phyloP scores from a whole-genome alignment of 169 alveolate species.

The Cryptosporidium ubiquitum region DNA sequence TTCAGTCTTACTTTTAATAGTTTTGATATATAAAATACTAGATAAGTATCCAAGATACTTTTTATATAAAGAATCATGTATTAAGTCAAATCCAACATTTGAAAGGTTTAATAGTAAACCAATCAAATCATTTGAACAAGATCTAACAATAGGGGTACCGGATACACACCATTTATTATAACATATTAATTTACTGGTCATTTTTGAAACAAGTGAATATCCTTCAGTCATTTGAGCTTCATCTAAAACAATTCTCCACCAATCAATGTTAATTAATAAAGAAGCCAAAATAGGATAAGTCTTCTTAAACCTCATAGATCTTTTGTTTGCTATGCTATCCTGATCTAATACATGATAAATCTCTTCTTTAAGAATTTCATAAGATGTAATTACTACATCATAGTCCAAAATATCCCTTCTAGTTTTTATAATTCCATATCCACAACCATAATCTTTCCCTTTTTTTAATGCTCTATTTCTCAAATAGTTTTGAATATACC shows the following conservation, averaged over 20 bases:
- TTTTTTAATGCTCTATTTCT: not conserved
- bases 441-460: not conserved
- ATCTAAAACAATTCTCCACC: constrained; percentile 82
- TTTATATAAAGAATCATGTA: constrained; percentile 9
- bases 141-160: constrained; percentile 80
- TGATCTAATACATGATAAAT: constrained; percentile 46
- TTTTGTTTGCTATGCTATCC: constrained; percentile 13
- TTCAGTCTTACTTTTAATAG: not conserved
- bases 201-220: constrained; percentile 57
- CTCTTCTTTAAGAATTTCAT: constrained; percentile 51
- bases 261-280: constrained; percentile 74
- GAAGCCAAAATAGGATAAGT: constrained; percentile 77
- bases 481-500: constrained; percentile 18
- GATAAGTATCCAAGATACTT: constrained; percentile 13
- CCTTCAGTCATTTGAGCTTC: constrained; percentile 83
- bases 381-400: constrained; percentile 41
- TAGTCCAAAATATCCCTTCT: constrained; percentile 26
- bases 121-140: constrained; percentile 77
- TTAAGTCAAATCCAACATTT: constrained; percentile 29
- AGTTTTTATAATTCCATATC: not conserved
- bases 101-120: constrained; percentile 76
- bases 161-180: constrained; percentile 79
- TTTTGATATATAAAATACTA: not conserved
- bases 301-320: constrained; percentile 66
- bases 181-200: constrained; percentile 48